These are phyloP conservation scores for Boletus coccyginus DNA, from an alignment of 768 basidiomycete genomes.

Conservation along the genomic window DNA sequence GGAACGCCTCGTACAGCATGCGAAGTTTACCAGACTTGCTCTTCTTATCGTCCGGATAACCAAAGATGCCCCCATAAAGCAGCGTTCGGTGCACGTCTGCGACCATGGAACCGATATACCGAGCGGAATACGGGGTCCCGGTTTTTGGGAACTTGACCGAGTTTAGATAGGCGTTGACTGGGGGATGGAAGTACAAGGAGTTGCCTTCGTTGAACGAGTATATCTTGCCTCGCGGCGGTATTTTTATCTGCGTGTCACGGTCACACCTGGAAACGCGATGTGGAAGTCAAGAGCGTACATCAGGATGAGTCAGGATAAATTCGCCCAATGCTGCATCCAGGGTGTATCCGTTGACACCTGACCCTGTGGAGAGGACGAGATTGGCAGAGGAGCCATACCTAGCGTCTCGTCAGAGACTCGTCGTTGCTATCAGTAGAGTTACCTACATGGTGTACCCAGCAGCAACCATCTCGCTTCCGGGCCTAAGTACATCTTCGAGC, in stretches of 20 bases:
- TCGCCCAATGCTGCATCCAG: constrained; percentile 94
- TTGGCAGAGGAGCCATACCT: constrained; percentile 96
- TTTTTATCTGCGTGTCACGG: constrained; percentile 62
- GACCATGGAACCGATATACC: constrained; percentile 99
- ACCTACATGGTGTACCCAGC: constrained; percentile 95
- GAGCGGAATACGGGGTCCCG: constrained; percentile 81
- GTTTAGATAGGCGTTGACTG: constrained; percentile 77
- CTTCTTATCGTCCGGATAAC: constrained; percentile 98
- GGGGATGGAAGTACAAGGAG: constrained; percentile 87
- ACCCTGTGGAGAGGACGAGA: constrained; percentile 90
- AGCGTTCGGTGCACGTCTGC: constrained; percentile 97
- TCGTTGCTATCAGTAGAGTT: neutral
- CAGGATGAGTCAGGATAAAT: constrained; percentile 97
- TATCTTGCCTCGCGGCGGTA: constrained; percentile 94
- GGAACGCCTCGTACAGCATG: constrained; percentile 95
- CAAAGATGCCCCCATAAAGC: constrained; percentile 97
- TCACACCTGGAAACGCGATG: neutral
- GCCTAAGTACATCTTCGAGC: constrained; percentile 84
- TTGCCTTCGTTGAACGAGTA: constrained; percentile 99
- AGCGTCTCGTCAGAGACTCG: constrained; percentile 9
- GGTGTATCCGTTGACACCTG: constrained; percentile 97
- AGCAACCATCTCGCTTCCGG: constrained; percentile 96
- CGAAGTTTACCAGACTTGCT: constrained; percentile 93
- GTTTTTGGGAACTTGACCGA: constrained; percentile 86
- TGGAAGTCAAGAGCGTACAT: constrained; percentile 48